These are phyloP conservation scores for Limtongia smithiae DNA, from an alignment of 805 yeast genomes.

Conservation along the genomic window DNA sequence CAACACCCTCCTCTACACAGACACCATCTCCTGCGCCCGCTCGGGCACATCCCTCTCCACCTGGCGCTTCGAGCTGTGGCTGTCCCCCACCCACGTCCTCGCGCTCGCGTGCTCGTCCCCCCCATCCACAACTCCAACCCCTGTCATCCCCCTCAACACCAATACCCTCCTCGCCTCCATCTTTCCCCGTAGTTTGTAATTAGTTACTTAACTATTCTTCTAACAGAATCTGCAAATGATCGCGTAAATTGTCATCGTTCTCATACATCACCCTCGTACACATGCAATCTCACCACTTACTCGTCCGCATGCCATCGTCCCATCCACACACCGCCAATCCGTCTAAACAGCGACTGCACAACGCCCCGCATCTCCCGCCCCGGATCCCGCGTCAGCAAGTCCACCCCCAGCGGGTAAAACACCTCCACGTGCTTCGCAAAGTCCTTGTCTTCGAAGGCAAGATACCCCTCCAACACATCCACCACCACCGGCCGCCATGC, in stretches of 20 bases:
- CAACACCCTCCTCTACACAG: no score
- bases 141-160: background rate
- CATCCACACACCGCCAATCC: constrained; percentile 52
- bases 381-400: constrained; percentile 39
- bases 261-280: background rate
- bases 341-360: constrained; percentile 37
- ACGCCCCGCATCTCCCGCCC: constrained; percentile 38
- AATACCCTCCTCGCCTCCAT: background rate
- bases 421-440: constrained; percentile 33
- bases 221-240: no score
- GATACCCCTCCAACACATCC: constrained; percentile 78
- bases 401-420: constrained; percentile 36
- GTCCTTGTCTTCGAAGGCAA: constrained; percentile 62
- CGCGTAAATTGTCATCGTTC: no score
- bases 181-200: no score
- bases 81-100: no score
- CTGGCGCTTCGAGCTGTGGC: no score
- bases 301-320: constrained; percentile 21
- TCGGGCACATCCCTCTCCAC: no score
- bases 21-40: no score
- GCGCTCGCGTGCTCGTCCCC: no score
- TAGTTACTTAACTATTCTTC: no score
- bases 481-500: constrained; percentile 93
- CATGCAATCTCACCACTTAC: background rate
- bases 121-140: no score